Percentiles rank a stretch among this genome's conserved stretches.
Evolutionary conservation across 176 grass and related monocot genomes (phyloP).

Genomic region (Oropetium thomaeum): DNA sequence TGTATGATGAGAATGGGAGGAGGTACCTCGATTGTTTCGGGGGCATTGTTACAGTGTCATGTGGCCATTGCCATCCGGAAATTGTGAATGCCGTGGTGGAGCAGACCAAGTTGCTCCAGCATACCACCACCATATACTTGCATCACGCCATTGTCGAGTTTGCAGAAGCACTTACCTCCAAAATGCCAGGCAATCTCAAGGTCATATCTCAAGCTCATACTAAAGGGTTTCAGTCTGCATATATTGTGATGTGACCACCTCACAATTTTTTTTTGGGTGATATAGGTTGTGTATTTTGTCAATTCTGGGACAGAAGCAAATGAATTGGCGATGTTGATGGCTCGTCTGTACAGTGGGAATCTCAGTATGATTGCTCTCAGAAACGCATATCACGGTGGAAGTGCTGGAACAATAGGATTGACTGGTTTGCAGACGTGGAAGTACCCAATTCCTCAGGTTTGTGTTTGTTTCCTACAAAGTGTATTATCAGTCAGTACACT

Average conservation of each 20-base stretch:
- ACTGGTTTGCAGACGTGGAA: conserved; percentile 95
- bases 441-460: conserved; percentile 91
- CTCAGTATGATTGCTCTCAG: conserved; percentile 92
- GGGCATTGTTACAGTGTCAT: conserved; percentile 97
- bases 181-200: conserved; percentile 97
- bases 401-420: conserved; percentile 80
- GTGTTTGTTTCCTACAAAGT: background rate
- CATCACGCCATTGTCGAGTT: conserved; percentile 92
- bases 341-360: conserved; percentile 83
- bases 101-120: conserved; percentile 94
- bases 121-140: conserved; percentile 94
- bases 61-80: conserved; percentile 91
- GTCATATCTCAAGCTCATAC: conserved; percentile 29
- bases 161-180: conserved; percentile 83
- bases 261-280: background rate
- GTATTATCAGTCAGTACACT: background rate
- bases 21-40: conserved; percentile 92
- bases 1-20: conserved; percentile 85
- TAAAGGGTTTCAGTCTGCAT: background rate
- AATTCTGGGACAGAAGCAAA: conserved; percentile 99
- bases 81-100: conserved; percentile 79
- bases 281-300: conserved; percentile 88
- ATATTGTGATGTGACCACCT: background rate
- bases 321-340: conserved; percentile 95
- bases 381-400: conserved; percentile 93